Conservation (phyloP, 1,139 yeast species). For the Sugiyamaella novakii region DNA sequence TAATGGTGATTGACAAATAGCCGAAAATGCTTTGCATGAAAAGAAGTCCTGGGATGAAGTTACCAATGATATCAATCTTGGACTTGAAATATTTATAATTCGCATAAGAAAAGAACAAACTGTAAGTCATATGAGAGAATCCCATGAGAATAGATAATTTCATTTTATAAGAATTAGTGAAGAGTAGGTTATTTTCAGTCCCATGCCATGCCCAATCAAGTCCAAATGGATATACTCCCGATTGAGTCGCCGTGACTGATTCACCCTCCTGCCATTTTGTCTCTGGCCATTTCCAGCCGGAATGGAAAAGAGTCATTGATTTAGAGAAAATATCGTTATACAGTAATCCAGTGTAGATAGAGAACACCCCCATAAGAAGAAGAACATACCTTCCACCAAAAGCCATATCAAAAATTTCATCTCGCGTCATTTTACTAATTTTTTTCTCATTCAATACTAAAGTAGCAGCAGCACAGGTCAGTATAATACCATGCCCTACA, state of each 20-base stretch:
- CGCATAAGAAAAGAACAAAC: slow-evolving; percentile 80
- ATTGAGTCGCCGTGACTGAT: slow-evolving; percentile 60
- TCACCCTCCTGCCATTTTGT: slow-evolving; percentile 62
- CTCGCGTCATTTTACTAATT: slow-evolving; percentile 69
- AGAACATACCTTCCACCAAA: slow-evolving; percentile 87
- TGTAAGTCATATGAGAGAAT: slow-evolving; percentile 89
- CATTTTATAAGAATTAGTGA: slow-evolving; percentile 96
- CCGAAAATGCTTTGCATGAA: slow-evolving; percentile 98
- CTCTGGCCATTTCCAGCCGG: slow-evolving; percentile 94
- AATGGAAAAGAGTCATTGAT: slow-evolving; percentile 78
- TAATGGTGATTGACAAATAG: slow-evolving; percentile 76
- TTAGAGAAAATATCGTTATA: slow-evolving; percentile 93
- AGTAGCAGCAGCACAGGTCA: slow-evolving; percentile 68
- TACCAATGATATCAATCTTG: slow-evolving; percentile 83
- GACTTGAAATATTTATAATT: slow-evolving; percentile 76
- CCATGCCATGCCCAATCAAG: slow-evolving; percentile 98
- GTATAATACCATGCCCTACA: slow-evolving; percentile 89
- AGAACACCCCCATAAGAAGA: slow-evolving; percentile 86
- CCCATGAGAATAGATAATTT: slow-evolving; percentile 94
- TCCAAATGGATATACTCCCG: slow-evolving; percentile 80
- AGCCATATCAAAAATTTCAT: slow-evolving; percentile 97
- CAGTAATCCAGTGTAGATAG: slow-evolving; percentile 90
- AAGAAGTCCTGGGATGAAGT: slow-evolving; percentile 88
- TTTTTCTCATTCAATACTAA: slow-evolving; percentile 70
- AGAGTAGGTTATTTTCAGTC: slow-evolving; percentile 83